These are phyloP conservation scores for Stemphylium lycopersici DNA, from an alignment of 2,329 filamentous ascomycete species.

Conservation along the genomic window DNA sequence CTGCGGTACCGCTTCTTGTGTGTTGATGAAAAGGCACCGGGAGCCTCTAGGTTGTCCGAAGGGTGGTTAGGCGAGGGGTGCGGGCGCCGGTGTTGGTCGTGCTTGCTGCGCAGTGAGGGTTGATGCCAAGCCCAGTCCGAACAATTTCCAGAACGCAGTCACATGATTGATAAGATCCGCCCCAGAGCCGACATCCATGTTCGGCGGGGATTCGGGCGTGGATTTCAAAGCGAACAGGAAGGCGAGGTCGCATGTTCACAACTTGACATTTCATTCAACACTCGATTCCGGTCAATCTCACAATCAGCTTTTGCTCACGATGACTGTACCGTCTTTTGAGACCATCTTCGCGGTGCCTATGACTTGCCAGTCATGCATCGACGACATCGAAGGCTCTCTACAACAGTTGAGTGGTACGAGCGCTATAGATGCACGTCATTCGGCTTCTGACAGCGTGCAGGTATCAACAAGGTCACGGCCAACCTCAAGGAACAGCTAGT, in stretches of 20 bases:
- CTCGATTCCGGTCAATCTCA: not conserved
- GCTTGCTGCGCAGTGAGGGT: slow-evolving; percentile 17
- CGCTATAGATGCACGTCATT: slow-evolving; percentile 30
- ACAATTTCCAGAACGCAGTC: slow-evolving; percentile 23
- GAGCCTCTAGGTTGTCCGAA: not conserved
- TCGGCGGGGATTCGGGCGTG: slow-evolving; percentile 17
- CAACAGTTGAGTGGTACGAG: slow-evolving; percentile 70
- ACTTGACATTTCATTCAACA: slow-evolving; percentile 12
- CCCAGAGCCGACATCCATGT: slow-evolving; percentile 1
- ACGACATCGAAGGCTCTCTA: slow-evolving; percentile 80
- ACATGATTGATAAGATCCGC: slow-evolving; percentile 19
- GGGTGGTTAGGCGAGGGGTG: not conserved
- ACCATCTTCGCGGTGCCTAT: slow-evolving; percentile 95
- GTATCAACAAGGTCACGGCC: slow-evolving; percentile 82
- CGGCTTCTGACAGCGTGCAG: slow-evolving; percentile 51
- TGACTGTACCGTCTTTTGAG: slow-evolving; percentile 57
- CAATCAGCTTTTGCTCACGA: slow-evolving; percentile 17
- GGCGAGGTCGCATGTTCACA: slow-evolving; percentile 17
- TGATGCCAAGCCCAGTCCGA: slow-evolving; percentile 21
- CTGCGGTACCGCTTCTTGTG: not conserved
- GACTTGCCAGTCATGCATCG: slow-evolving; percentile 87
- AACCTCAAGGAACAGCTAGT: slow-evolving; percentile 84
- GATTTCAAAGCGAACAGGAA: slow-evolving; percentile 43
- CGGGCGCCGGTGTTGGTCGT: slow-evolving; percentile 9
- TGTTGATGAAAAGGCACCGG: not conserved